These are phyloP conservation scores for Russula abietina DNA, from an alignment of 768 basidiomycete genomes.

Conservation along the genomic window DNA sequence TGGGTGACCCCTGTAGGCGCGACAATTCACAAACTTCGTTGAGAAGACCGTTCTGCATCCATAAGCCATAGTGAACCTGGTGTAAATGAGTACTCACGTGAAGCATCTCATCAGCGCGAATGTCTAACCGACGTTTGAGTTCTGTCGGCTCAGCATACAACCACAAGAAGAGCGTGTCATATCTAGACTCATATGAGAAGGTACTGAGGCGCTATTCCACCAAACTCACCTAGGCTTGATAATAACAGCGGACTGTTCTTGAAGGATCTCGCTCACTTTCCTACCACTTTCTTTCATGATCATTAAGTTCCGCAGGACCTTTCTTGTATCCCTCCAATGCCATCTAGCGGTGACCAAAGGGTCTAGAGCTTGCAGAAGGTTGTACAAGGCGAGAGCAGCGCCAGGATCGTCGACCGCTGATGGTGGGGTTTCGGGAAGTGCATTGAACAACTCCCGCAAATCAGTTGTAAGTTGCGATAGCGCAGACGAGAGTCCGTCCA, in stretches of 20 bases:
- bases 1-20: conserved; percentile 22
- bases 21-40: conserved; percentile 65
- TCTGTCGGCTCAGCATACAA: conserved; percentile 64
- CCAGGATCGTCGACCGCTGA: conserved; percentile 50
- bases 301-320: conserved; percentile 73
- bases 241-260: conserved; percentile 47
- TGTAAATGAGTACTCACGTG: conserved; percentile 44
- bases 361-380: conserved; percentile 64
- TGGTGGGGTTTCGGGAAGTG: conserved; percentile 56
- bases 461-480: conserved; percentile 43
- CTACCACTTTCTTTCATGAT: conserved; percentile 68
- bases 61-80: conserved; percentile 7
- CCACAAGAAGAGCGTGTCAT: conserved; percentile 86
- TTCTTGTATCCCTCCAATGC: conserved; percentile 96
- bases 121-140: conserved; percentile 64
- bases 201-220: not conserved
- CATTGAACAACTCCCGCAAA: conserved; percentile 45
- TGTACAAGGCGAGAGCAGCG: conserved; percentile 57
- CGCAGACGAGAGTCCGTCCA: conserved; percentile 34
- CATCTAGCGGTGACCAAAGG: conserved; percentile 69
- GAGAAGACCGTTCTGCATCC: conserved; percentile 49
- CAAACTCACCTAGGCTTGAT: conserved; percentile 46
- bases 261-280: conserved; percentile 60
- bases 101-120: conserved; percentile 85
- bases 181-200: conserved; percentile 42